A percentile compares a stretch with the other conserved stretches of the same genome.
Conservation (phyloP, 2,329 filamentous ascomycete species). For the Graphium sp. region DNA sequence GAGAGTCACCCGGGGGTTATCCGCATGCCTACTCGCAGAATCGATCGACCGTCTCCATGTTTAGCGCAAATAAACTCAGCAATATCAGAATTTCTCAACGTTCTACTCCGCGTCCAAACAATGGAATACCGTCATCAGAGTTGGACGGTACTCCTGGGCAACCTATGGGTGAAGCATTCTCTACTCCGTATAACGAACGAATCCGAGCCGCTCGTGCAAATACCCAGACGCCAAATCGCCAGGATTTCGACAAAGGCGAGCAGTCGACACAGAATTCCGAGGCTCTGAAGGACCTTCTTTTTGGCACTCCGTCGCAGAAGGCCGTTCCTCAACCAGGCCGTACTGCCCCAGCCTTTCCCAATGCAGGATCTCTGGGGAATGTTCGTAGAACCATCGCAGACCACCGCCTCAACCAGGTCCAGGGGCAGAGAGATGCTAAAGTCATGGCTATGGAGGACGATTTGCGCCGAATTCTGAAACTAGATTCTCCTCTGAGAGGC, state of each 20-base stretch:
- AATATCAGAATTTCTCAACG: slow-evolving; percentile 13
- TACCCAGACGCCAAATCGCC: slow-evolving; percentile 8
- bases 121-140: no score
- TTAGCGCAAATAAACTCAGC: slow-evolving; percentile 8
- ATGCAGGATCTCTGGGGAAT: no score
- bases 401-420: slow-evolving; percentile 1
- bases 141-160: slow-evolving; percentile 41
- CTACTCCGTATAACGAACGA: slow-evolving; percentile 46
- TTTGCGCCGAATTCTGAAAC: slow-evolving; percentile 34
- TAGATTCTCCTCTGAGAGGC: slow-evolving; percentile 14
- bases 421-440: slow-evolving; percentile 10
- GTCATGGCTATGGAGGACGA: slow-evolving; percentile 34
- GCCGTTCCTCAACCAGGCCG: not conserved
- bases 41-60: slow-evolving; percentile 2
- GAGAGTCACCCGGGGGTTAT: no score
- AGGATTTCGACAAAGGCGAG: no score
- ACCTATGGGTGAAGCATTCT: slow-evolving; percentile 48
- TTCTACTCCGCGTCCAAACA: slow-evolving; percentile 46
- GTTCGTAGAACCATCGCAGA: no score
- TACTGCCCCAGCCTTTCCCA: no score
- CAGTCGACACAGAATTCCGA: slow-evolving; percentile 16
- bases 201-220: slow-evolving; percentile 34
- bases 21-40: slow-evolving; percentile 2
- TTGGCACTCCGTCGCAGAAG: slow-evolving; percentile 14
- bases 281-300: slow-evolving; percentile 39